phyloP scores from a whole-genome alignment of 495 filamentous ascomycete genomes.

The Neurospora hispaniola region DNA sequence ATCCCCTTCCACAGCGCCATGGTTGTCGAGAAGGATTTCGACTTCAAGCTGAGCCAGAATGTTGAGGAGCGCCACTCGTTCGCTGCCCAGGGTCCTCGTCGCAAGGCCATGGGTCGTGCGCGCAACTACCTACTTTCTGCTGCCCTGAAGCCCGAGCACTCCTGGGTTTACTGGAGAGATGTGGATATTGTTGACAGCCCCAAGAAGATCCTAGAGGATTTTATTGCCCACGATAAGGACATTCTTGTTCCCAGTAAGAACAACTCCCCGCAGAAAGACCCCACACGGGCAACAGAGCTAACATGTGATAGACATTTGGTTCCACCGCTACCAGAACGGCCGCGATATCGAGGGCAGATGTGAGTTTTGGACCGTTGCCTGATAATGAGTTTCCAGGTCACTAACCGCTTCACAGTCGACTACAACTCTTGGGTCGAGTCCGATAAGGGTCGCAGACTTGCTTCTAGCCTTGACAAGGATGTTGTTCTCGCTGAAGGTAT shows the following conservation, averaged over 20 bases:
- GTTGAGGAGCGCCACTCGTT: constrained; percentile 80
- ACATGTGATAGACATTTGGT: constrained; percentile 75
- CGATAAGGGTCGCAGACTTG: constrained; percentile 63
- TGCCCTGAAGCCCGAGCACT: constrained; percentile 82
- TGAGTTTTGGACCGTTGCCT: constrained; percentile 35
- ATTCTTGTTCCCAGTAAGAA: constrained; percentile 87
- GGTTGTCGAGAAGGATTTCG: constrained; percentile 88
- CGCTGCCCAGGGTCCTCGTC: constrained; percentile 75
- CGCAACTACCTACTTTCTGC: constrained; percentile 84
- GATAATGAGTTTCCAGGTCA: background rate
- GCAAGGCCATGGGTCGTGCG: constrained; percentile 82
- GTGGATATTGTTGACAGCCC: constrained; percentile 93
- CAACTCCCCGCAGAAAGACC: background rate
- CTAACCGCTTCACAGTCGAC: constrained; percentile 53
- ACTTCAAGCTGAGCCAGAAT: constrained; percentile 52
- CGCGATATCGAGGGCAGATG: constrained; percentile 89
- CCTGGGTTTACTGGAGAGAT: constrained; percentile 98
- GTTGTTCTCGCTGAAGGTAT: constrained; percentile 76
- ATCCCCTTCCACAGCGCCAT: constrained; percentile 71
- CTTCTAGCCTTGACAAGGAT: constrained; percentile 62
- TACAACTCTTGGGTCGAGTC: constrained; percentile 99
- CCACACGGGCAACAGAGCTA: constrained; percentile 10
- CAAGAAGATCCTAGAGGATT: constrained; percentile 79
- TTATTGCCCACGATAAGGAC: constrained; percentile 86
- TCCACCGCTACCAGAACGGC: constrained; percentile 79